A percentile compares a stretch with the other conserved stretches of the same genome.
Conservation (phyloP, 345 rosid genomes). For the Ceriops tagal region DNA sequence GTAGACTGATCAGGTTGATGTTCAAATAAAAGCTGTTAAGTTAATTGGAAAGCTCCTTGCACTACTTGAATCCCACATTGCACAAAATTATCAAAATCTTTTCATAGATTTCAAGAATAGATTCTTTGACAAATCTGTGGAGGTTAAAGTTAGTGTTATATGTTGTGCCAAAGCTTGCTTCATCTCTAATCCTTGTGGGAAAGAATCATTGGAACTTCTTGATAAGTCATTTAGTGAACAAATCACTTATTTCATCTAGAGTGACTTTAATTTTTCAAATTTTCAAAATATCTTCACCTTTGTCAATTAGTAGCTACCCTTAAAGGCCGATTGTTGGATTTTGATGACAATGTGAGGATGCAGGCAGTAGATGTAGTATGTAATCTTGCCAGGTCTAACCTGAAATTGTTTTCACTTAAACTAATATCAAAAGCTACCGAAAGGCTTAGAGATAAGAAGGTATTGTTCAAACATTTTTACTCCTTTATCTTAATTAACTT, state of each 20-base stretch:
- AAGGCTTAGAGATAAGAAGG: constrained; percentile 97
- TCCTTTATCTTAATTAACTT: neutral
- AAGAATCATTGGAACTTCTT: constrained; percentile 58
- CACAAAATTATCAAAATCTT: constrained; percentile 53
- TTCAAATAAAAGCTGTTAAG: constrained; percentile 79
- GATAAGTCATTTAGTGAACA: constrained; percentile 36
- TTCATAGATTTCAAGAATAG: constrained; percentile 79
- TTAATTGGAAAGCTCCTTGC: constrained; percentile 72
- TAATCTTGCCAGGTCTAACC: constrained; percentile 63
- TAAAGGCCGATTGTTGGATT: constrained; percentile 74
- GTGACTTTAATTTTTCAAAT: constrained; percentile 16
- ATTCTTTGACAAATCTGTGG: constrained; percentile 83
- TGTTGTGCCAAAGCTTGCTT: constrained; percentile 66
- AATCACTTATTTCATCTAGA: constrained; percentile 12
- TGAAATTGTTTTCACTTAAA: constrained; percentile 44
- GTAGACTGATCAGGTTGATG: constrained; percentile 88
- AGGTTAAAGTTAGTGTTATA: constrained; percentile 74
- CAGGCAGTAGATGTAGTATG: constrained; percentile 71
- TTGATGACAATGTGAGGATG: constrained; percentile 78
- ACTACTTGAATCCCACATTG: constrained; percentile 45
- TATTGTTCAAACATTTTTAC: constrained; percentile 18
- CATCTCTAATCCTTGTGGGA: constrained; percentile 54
- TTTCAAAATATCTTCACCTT: neutral
- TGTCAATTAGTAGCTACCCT: constrained; percentile 56
- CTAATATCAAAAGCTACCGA: constrained; percentile 61